Evolutionary conservation across 129 eudicot species (phyloP).

Genomic region (Pittosporum tobira): DNA sequence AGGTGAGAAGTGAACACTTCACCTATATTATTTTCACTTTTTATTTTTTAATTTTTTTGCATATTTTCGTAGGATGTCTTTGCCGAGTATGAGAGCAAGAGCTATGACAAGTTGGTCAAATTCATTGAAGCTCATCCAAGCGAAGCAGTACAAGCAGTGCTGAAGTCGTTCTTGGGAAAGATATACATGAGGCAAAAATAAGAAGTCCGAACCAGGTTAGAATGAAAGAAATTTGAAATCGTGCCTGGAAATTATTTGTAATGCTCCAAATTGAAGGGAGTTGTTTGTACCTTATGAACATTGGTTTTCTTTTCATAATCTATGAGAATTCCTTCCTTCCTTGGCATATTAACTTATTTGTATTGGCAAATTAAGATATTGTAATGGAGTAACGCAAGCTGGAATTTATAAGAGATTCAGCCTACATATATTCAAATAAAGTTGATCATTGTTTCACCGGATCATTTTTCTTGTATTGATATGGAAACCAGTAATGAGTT

Average conservation of each 20-base stretch:
- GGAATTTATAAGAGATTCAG: no score
- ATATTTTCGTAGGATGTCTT: slow-evolving; percentile 47
- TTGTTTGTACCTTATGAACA: slow-evolving; percentile 18
- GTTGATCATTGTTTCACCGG: neutral
- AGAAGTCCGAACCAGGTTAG: neutral
- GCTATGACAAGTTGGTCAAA: slow-evolving; percentile 47
- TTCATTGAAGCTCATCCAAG: slow-evolving; percentile 71
- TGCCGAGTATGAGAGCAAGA: slow-evolving; percentile 57
- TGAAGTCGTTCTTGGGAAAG: slow-evolving; percentile 78
- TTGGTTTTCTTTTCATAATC: slow-evolving; percentile 8
- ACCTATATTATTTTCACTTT: no score
- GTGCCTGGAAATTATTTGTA: slow-evolving; percentile 4
- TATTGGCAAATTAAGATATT: neutral
- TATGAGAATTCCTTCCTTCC: slow-evolving; percentile 1
- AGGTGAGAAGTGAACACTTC: no score
- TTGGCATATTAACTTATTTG: slow-evolving; percentile 2
- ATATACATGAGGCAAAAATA: slow-evolving; percentile 86
- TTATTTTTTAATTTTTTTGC: neutral
- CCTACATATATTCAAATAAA: slow-evolving; percentile 1
- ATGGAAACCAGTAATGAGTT: no score
- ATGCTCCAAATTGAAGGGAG: slow-evolving; percentile 14
- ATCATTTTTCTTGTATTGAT: neutral
- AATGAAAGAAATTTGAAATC: slow-evolving; percentile 1
- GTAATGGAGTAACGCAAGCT: slow-evolving; percentile 1
- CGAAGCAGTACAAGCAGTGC: slow-evolving; percentile 65